These are phyloP conservation scores for Globisporangium ultimum DNA, from an alignment of 352 stramenopile species.

Conservation along the genomic window DNA sequence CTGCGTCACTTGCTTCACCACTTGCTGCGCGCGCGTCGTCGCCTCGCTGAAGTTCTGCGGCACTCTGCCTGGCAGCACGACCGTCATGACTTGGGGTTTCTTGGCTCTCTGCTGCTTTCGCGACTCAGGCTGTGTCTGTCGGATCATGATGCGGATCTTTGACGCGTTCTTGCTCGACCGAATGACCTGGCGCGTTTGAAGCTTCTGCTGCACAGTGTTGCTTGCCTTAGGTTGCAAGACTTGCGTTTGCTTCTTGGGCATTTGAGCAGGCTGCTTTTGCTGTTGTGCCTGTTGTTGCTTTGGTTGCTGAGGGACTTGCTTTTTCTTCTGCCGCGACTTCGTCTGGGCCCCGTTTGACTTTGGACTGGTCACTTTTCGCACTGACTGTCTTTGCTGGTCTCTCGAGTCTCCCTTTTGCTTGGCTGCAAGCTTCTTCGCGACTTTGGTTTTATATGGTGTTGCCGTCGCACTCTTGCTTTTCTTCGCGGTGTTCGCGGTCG, in stretches of 20 bases:
- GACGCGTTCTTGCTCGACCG: constrained; percentile 29
- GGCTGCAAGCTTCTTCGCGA: constrained; percentile 1
- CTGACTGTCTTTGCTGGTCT: constrained; percentile 4
- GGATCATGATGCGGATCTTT: constrained; percentile 38
- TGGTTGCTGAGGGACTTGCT: constrained; percentile 7
- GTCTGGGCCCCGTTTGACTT: constrained; percentile 6
- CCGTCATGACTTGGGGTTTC: constrained; percentile 17
- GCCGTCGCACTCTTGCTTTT: constrained; percentile 1
- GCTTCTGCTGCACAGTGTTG: not conserved
- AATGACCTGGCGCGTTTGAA: constrained; percentile 16
- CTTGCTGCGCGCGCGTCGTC: constrained; percentile 3
- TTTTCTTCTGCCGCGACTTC: constrained; percentile 1
- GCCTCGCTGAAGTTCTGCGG: constrained; percentile 10
- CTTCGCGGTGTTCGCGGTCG: constrained; percentile 1
- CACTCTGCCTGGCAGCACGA: constrained; percentile 13
- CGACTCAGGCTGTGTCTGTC: not conserved
- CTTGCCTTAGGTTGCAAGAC: not conserved
- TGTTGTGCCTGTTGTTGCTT: constrained; percentile 9
- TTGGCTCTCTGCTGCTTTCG: constrained; percentile 7
- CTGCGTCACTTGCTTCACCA: constrained; percentile 8
- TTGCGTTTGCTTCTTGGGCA: constrained; percentile 11
- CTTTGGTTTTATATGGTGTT: constrained; percentile 5
- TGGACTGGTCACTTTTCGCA: constrained; percentile 12
- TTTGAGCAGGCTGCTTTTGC: constrained; percentile 4
- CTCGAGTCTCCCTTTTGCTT: constrained; percentile 15